A percentile compares a stretch with the other conserved stretches of the same genome.
phyloP scores from a whole-genome alignment of 371 early-diverging fungal genomes.

The Apophysomyces variabilis region DNA sequence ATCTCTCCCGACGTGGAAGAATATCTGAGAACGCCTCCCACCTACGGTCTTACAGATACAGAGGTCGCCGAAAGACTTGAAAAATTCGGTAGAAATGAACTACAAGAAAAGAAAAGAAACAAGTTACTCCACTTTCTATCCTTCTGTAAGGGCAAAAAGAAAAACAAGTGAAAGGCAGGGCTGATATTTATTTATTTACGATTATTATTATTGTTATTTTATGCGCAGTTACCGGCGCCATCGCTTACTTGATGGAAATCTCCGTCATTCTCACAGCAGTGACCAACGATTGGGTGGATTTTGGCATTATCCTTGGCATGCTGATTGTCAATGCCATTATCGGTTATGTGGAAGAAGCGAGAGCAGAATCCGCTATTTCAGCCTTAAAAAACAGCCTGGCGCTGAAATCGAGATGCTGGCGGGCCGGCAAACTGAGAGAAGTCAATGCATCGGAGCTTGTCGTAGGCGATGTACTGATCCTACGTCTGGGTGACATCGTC shows the following conservation, averaged over 20 bases:
- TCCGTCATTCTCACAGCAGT: conserved; percentile 75
- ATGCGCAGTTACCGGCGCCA: conserved; percentile 75
- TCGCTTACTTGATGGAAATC: conserved; percentile 86
- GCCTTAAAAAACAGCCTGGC: conserved; percentile 88
- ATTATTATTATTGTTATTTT: not conserved
- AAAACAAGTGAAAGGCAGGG: no score
- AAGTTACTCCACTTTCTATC: conserved; percentile 87
- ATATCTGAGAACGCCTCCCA: conserved; percentile 71
- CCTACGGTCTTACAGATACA: conserved; percentile 59
- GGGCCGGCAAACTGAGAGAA: conserved; percentile 81
- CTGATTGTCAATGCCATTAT: conserved; percentile 89
- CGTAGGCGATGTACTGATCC: conserved; percentile 88
- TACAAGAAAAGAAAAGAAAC: conserved; percentile 83
- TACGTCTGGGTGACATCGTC: conserved; percentile 93
- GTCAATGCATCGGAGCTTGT: conserved; percentile 80
- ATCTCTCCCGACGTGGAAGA: conserved; percentile 74
- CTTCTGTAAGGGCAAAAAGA: conserved; percentile 59
- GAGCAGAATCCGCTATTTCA: conserved; percentile 90
- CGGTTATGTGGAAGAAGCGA: conserved; percentile 89
- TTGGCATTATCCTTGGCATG: conserved; percentile 84
- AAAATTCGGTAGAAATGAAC: conserved; percentile 74
- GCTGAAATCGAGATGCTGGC: conserved; percentile 78
- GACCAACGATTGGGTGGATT: conserved; percentile 80
- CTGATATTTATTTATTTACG: no score
- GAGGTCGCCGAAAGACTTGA: conserved; percentile 66